phyloP scores from a whole-genome alignment of 169 alveolate genomes.

The Amoebophrya sp. region DNA sequence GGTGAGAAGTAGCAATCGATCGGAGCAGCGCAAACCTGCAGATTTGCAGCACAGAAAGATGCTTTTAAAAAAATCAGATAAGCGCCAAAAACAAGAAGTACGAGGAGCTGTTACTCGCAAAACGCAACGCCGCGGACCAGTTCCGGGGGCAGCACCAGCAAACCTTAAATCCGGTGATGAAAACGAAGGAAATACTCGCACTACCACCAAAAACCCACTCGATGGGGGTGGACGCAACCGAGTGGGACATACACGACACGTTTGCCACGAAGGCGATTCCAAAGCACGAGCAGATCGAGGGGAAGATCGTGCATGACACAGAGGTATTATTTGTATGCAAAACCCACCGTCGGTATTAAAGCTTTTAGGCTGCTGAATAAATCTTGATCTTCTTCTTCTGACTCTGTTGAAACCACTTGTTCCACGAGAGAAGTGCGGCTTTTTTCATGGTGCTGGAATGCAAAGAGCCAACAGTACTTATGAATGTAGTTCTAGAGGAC shows the following conservation, averaged over 20 bases:
- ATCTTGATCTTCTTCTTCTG: too few species aligned
- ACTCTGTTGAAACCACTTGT: too few species aligned
- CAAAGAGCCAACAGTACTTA: too few species aligned
- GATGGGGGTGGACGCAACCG: conserved; percentile 29
- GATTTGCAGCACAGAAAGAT: background rate
- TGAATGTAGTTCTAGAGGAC: too few species aligned
- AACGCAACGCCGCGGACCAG: conserved; percentile 35
- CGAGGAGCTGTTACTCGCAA: conserved; percentile 27
- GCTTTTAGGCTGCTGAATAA: too few species aligned
- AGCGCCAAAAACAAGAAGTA: conserved; percentile 19
- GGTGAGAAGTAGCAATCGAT: too few species aligned
- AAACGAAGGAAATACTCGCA: conserved; percentile 34
- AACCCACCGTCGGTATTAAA: too few species aligned
- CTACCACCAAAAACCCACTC: conserved; percentile 12
- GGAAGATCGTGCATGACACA: background rate
- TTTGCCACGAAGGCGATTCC: conserved; percentile 1
- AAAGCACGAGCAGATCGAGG: background rate
- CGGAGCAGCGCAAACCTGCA: too few species aligned
- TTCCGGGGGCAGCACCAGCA: conserved; percentile 34
- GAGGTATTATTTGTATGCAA: background rate
- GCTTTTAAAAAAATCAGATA: background rate
- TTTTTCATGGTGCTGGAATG: too few species aligned
- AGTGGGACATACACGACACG: conserved; percentile 36
- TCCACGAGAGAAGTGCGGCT: too few species aligned
- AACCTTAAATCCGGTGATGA: conserved; percentile 15